These are phyloP conservation scores for Triadica sebifera DNA, from an alignment of 345 rosid species.

Conservation along the genomic window DNA sequence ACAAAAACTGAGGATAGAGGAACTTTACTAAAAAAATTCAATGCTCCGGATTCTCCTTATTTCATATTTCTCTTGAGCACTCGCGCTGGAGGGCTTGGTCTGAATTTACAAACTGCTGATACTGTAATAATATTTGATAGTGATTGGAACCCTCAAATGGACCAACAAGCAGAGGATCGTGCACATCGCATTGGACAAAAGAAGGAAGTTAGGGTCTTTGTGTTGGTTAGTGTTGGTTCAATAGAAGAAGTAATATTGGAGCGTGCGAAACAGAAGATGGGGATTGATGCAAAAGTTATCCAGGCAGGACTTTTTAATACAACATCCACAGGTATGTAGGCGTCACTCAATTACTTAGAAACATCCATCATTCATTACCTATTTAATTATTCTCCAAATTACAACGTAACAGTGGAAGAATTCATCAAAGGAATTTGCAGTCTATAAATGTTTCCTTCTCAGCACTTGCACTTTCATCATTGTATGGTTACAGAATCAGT, in stretches of 20 bases:
- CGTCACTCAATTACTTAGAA: slow-evolving; percentile 7
- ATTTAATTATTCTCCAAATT: background rate
- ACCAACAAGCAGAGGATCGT: slow-evolving; percentile 99
- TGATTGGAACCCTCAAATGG: slow-evolving; percentile 99
- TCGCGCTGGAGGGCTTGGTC: slow-evolving; percentile 97
- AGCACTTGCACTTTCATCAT: background rate
- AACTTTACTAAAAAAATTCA: slow-evolving; percentile 70
- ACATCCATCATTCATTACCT: background rate
- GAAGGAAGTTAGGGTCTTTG: slow-evolving; percentile 98
- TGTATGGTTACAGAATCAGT: background rate
- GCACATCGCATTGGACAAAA: slow-evolving; percentile 99
- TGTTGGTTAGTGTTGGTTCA: slow-evolving; percentile 94
- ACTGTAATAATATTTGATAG: slow-evolving; percentile 96
- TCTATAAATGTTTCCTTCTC: too few relatives aligned
- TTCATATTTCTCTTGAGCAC: slow-evolving; percentile 99
- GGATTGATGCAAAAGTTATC: slow-evolving; percentile 99
- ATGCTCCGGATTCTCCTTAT: slow-evolving; percentile 92
- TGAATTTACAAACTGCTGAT: slow-evolving; percentile 94
- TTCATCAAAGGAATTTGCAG: too few relatives aligned
- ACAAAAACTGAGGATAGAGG: slow-evolving; percentile 98
- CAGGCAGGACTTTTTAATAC: slow-evolving; percentile 99
- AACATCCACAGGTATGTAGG: slow-evolving; percentile 82
- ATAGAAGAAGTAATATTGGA: slow-evolving; percentile 96
- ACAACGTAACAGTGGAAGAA: too few relatives aligned
- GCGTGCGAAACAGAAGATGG: slow-evolving; percentile 99